Base-by-base conservation (phyloP, 1,139 yeast genomes). In the Arxiozyma slooffiae region DNA sequence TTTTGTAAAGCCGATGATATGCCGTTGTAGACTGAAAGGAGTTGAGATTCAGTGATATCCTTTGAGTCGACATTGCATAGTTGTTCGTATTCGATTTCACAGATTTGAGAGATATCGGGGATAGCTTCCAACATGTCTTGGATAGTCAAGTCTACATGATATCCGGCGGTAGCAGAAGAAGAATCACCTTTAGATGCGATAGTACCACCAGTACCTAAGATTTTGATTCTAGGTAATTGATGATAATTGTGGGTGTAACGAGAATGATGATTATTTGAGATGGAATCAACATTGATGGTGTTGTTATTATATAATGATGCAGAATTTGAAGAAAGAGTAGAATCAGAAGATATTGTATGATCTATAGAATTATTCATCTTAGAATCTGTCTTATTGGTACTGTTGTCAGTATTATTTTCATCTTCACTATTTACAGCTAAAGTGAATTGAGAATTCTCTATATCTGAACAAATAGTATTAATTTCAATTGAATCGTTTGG, bases 121-220 rank as follows among this genome's bases (percentile, higher is more conserved):
- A 82, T 80, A 8, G 77, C 67, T 34, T 71, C 68, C 44, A 81
- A 67, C 57, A 82, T 69, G 52, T 81, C 85, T 57, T 81, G 83
- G 50, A 81, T 79, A 16, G 85, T 78, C 55, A 82, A 68, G 62
- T 80, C 87, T 2, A 82, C 86, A 51, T 78, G 72, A 61, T 82
- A 82, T 1, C 86, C 87, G 1, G 85, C 85, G 2, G 87, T 81
- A 53, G 79, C 80, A 30, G 80, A 74, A 0, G 80, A 70, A 16
- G 73, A 63, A 1, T 71, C 64, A 0, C 85, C 85, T 60, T 80
- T 80, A 0, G 86, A 79, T 0, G 87, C 87, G 57, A 82, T 82
- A 2, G 88, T 82, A 16, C 88, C 88, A 9, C 88, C 88, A 0
- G 88, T 82, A 1, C 86, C 88, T 37, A 82, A 67, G 23, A 82